A percentile compares a stretch with the other conserved stretches of the same genome.
Conservation (phyloP, 164 flowering plant genomes). For the Magnolia changhungtana region DNA sequence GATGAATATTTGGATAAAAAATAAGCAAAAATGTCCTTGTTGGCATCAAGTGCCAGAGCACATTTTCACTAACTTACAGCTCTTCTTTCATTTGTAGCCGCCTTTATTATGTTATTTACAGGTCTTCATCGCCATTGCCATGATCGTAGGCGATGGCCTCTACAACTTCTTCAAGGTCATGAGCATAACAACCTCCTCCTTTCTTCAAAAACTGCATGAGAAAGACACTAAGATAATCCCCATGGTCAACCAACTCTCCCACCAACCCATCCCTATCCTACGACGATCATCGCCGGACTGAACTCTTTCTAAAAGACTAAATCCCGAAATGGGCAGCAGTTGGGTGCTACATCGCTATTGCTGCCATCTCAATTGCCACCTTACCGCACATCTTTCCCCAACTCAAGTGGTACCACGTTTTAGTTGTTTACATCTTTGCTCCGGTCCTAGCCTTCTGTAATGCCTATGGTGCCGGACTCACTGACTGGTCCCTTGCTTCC, state of each 20-base stretch:
- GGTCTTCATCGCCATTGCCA: constrained; percentile 36
- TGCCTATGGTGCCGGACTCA: constrained; percentile 57
- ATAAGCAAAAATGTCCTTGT: background rate
- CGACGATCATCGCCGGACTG: constrained; percentile 34
- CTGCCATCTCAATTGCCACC: constrained; percentile 29
- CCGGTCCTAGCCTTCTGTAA: constrained; percentile 56
- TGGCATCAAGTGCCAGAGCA: background rate
- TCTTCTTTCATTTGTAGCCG: background rate
- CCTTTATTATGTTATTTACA: constrained; percentile 2
- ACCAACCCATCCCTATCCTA: constrained; percentile 7
- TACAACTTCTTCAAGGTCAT: constrained; percentile 33
- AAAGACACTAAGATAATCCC: constrained; percentile 2
- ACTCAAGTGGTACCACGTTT: constrained; percentile 42
- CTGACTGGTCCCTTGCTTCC: constrained; percentile 56
- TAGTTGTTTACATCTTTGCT: constrained; percentile 39
- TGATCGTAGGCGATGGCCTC: constrained; percentile 38
- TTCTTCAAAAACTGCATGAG: constrained; percentile 11
- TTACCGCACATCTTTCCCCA: constrained; percentile 51
- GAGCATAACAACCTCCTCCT: constrained; percentile 10
- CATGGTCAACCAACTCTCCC: background rate
- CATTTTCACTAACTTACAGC: background rate
- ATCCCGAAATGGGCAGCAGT: constrained; percentile 43
- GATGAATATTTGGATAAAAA: background rate
- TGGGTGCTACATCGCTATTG: constrained; percentile 35
- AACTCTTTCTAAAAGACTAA: constrained; percentile 43